Percentiles rank a stretch among this genome's conserved stretches.
These are phyloP conservation scores for Sporobolomyces pararoseus DNA, from an alignment of 768 basidiomycete genomes.

Conservation along the genomic window DNA sequence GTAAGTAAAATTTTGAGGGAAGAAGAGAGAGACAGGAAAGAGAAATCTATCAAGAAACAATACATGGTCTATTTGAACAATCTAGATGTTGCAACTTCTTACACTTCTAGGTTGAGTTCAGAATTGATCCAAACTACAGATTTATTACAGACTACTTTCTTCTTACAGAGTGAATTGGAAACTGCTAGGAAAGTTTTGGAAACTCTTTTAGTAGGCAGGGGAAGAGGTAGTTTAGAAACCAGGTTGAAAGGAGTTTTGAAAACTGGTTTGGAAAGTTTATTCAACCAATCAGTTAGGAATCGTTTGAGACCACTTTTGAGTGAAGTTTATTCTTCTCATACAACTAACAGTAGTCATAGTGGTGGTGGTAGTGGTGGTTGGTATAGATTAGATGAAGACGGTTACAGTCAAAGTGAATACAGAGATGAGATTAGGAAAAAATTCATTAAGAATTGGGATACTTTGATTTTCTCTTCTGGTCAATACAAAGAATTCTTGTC, in stretches of 20 bases:
- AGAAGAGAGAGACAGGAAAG: constrained; percentile 63
- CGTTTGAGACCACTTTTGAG: constrained; percentile 73
- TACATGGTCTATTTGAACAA: constrained; percentile 91
- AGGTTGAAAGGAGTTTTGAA: constrained; percentile 70
- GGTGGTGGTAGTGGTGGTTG: too few relatives aligned
- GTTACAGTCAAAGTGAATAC: constrained; percentile 75
- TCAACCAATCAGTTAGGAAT: constrained; percentile 89
- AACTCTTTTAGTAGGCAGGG: too few relatives aligned
- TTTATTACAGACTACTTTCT: constrained; percentile 54
- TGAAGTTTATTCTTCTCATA: constrained; percentile 85
- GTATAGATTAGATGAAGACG: constrained; percentile 87
- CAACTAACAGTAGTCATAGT: too few relatives aligned
- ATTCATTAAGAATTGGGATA: constrained; percentile 84
- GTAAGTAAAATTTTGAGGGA: too few relatives aligned
- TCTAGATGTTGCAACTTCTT: constrained; percentile 82
- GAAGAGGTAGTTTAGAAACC: too few relatives aligned
- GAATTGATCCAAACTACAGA: constrained; percentile 59
- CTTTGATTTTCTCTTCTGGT: constrained; percentile 53
- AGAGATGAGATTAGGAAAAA: constrained; percentile 82
- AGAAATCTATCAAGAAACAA: constrained; percentile 55
- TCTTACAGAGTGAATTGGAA: too few relatives aligned
- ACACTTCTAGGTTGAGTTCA: constrained; percentile 74
- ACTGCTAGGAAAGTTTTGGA: constrained; percentile 29
- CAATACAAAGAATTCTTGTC: constrained; percentile 70
- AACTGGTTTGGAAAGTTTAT: constrained; percentile 86